Conservation (phyloP, 306 rosid species). For the Alnus glutinosa region DNA sequence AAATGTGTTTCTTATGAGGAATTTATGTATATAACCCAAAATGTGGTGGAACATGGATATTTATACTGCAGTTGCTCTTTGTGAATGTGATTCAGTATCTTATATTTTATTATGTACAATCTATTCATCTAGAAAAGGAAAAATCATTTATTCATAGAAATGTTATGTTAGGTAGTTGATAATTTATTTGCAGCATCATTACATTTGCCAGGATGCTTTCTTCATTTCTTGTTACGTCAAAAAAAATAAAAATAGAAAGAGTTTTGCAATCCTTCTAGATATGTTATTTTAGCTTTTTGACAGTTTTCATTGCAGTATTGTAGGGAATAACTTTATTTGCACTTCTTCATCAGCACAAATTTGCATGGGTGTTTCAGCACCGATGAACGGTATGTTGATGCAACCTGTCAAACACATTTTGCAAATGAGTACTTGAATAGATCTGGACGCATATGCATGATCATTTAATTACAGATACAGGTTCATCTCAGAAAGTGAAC, state of each 20-base stretch:
- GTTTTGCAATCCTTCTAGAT: background rate
- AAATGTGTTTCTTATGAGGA: background rate
- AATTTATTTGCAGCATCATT: slow-evolving; percentile 2
- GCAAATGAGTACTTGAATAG: slow-evolving; percentile 15
- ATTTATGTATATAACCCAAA: background rate
- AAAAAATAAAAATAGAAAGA: background rate
- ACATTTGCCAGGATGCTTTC: background rate
- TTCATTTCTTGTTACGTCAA: background rate
- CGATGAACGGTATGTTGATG: slow-evolving; percentile 62
- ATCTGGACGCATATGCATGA: slow-evolving; percentile 1
- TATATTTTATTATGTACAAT: background rate
- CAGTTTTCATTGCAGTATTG: slow-evolving; percentile 49
- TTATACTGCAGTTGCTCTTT: background rate
- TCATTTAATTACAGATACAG: slow-evolving; percentile 51
- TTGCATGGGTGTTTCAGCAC: slow-evolving; percentile 55
- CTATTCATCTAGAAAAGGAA: background rate
- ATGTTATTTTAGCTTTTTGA: slow-evolving; percentile 14
- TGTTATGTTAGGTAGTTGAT: background rate
- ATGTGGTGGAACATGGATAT: background rate
- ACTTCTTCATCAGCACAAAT: slow-evolving; percentile 45
- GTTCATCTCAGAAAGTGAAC: slow-evolving; percentile 44
- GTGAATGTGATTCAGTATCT: background rate
- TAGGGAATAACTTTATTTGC: slow-evolving; percentile 86
- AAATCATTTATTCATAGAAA: background rate
- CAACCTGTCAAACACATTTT: slow-evolving; percentile 3